A percentile compares a stretch with the other conserved stretches of the same genome.
Evolutionary conservation across 805 yeast species (phyloP).

Genomic region (Ogataea ramenticola): DNA sequence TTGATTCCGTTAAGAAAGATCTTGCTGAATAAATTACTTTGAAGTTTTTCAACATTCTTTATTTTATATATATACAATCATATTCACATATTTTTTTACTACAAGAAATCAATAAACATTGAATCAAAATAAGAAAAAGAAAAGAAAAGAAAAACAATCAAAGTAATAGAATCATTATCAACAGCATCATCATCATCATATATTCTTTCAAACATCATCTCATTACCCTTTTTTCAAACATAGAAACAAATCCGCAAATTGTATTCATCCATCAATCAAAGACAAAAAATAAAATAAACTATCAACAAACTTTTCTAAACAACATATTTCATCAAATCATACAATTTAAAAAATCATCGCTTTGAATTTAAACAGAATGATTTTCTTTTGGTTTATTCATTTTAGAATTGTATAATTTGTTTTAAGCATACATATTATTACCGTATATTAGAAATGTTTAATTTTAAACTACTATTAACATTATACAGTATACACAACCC

Average conservation of each 20-base stretch:
- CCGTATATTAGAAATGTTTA: not conserved
- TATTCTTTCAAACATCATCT: too few relatives aligned
- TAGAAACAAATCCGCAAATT: not conserved
- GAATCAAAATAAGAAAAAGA: not conserved
- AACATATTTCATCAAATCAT: too few relatives aligned
- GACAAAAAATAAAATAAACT: not conserved
- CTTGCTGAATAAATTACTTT: not conserved
- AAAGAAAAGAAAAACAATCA: not conserved
- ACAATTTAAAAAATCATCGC: too few relatives aligned
- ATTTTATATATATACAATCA: too few relatives aligned
- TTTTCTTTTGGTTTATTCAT: not conserved
- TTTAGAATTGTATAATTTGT: not conserved
- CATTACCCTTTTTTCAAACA: too few relatives aligned
- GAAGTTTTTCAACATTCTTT: too few relatives aligned
- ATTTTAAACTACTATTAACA: not conserved
- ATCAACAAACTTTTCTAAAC: not conserved
- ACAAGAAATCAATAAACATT: not conserved
- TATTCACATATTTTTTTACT: too few relatives aligned
- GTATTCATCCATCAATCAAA: too few relatives aligned
- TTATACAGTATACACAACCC: not conserved
- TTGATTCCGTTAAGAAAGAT: slow-evolving; percentile 23
- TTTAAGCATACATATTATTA: not conserved
- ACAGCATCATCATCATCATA: too few relatives aligned
- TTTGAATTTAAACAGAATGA: too few relatives aligned
- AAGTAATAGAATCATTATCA: too few relatives aligned